Percentiles rank a stretch among this genome's conserved stretches.
These are phyloP conservation scores for Mortierella sp. DNA, from an alignment of 371 early-diverging fungal species.

Conservation along the genomic window DNA sequence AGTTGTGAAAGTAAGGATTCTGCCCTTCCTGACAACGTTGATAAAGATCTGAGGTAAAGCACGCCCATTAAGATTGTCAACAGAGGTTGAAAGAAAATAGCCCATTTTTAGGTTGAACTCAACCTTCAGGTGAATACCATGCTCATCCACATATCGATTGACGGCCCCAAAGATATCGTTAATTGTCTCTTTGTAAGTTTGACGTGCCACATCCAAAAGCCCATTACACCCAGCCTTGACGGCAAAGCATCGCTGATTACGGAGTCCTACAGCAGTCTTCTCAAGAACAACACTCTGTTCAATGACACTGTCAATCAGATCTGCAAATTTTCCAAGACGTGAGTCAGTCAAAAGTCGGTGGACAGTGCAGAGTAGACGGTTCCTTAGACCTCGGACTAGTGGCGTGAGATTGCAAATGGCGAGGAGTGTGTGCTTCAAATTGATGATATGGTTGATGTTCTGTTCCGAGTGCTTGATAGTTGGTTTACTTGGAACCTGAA, in stretches of 20 bases:
- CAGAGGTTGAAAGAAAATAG: slow-evolving; percentile 66
- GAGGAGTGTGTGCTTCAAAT: slow-evolving; percentile 71
- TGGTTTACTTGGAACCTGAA: slow-evolving; percentile 57
- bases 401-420: slow-evolving; percentile 54
- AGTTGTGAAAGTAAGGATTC: slow-evolving; percentile 75
- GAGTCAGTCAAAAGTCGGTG: slow-evolving; percentile 41
- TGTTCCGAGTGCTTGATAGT: slow-evolving; percentile 71
- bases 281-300: slow-evolving; percentile 77
- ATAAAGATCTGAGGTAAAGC: slow-evolving; percentile 68
- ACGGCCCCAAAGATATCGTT: slow-evolving; percentile 85
- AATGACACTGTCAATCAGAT: slow-evolving; percentile 61
- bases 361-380: slow-evolving; percentile 59
- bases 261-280: slow-evolving; percentile 76
- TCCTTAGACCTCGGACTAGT: slow-evolving; percentile 44
- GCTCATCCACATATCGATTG: slow-evolving; percentile 66
- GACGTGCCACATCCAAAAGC: slow-evolving; percentile 89
- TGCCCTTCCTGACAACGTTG: slow-evolving; percentile 68
- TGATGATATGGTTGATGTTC: slow-evolving; percentile 78
- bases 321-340: slow-evolving; percentile 50
- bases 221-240: slow-evolving; percentile 89
- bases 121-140: slow-evolving; percentile 69
- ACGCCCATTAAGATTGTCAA: slow-evolving; percentile 46
- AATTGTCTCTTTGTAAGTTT: slow-evolving; percentile 86
- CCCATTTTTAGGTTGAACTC: slow-evolving; percentile 70
- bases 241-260: slow-evolving; percentile 89